A percentile compares a stretch with the other conserved stretches of the same genome.
Evolutionary conservation across 768 basidiomycete species (phyloP).

Genomic region (Tephrocybe sp.): DNA sequence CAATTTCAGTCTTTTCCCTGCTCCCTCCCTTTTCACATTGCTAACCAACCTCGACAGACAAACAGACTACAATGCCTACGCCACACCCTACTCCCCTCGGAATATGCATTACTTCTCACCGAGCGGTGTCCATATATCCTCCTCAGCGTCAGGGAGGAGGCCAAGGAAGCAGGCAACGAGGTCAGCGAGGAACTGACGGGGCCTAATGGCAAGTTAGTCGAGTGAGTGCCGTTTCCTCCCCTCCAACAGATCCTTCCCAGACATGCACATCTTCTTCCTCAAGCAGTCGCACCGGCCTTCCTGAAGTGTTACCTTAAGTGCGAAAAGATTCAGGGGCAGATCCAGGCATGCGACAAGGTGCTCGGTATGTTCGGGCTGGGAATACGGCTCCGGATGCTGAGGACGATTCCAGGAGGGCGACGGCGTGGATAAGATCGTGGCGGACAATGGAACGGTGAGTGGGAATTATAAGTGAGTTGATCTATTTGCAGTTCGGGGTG

Average conservation of each 20-base stretch:
- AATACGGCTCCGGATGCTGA: constrained; percentile 56
- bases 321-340: constrained; percentile 61
- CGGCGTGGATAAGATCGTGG: constrained; percentile 34
- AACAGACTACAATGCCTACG: constrained; percentile 70
- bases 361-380: constrained; percentile 58
- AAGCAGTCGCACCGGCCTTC: constrained; percentile 66
- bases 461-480: constrained; percentile 37
- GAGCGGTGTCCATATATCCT: constrained; percentile 72
- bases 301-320: constrained; percentile 77
- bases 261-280: constrained; percentile 50
- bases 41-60: constrained; percentile 38
- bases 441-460: constrained; percentile 38
- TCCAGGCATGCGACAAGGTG: constrained; percentile 51
- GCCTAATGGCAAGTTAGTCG: constrained; percentile 52
- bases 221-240: constrained; percentile 33
- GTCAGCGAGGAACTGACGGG: constrained; percentile 48
- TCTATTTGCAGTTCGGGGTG: background rate
- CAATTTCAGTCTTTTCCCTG: constrained; percentile 48
- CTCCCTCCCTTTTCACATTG: background rate
- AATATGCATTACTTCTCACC: too few relatives aligned
- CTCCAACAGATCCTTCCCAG: constrained; percentile 35
- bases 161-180: constrained; percentile 54
- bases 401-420: constrained; percentile 40
- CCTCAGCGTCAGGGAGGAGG: constrained; percentile 60
- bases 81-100: too few relatives aligned